These are phyloP conservation scores for Calendula officinalis DNA, from an alignment of 129 eudicot species.

Conservation along the genomic window DNA sequence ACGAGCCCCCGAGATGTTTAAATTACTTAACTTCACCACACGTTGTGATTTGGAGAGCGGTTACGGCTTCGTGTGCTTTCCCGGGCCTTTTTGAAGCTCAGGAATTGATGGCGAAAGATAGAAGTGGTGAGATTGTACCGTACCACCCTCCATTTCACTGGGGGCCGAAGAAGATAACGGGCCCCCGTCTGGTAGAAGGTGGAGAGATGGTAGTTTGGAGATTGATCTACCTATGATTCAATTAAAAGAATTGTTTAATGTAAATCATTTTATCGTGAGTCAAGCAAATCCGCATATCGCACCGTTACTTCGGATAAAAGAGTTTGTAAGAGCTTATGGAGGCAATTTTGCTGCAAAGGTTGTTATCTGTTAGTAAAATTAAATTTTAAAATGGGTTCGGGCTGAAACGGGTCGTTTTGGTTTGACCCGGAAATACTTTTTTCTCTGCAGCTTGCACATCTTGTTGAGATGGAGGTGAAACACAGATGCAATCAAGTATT, in stretches of 20 bases:
- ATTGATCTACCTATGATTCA: constrained; percentile 96
- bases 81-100: constrained; percentile 99
- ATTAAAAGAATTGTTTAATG: constrained; percentile 90
- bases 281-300: constrained; percentile 98
- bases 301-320: constrained; percentile 79
- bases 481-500: constrained; percentile 86
- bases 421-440: not conserved
- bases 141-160: constrained; percentile 93
- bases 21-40: constrained; percentile 96
- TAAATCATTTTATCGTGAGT: constrained; percentile 95
- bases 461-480: constrained; percentile 92
- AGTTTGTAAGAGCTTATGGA: constrained; percentile 79
- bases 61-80: constrained; percentile 98
- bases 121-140: constrained; percentile 88
- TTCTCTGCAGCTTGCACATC: constrained; percentile 74
- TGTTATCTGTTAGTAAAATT: not conserved
- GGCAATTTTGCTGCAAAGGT: constrained; percentile 99
- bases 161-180: constrained; percentile 67
- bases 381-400: too few species aligned
- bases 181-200: constrained; percentile 56
- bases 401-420: not conserved
- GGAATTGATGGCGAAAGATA: constrained; percentile 90
- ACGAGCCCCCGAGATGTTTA: constrained; percentile 91
- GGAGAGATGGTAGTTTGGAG: constrained; percentile 99
- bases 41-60: constrained; percentile 97